phyloP scores from a whole-genome alignment of 129 eudicot genomes.

The Tagetes erecta region DNA sequence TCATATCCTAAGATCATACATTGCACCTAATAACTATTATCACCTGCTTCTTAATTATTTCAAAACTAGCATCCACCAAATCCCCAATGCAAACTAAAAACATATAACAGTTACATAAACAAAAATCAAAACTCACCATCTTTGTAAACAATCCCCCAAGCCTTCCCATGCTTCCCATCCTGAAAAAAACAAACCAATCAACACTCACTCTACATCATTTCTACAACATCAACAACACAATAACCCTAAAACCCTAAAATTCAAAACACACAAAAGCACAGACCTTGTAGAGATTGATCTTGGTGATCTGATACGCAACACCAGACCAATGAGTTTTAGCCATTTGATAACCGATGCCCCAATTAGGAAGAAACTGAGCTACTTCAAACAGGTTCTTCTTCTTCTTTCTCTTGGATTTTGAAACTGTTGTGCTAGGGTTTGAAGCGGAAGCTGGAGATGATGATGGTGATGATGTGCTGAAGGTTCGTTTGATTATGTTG shows the following conservation, averaged over 20 bases:
- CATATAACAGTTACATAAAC: neutral
- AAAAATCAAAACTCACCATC: conserved; percentile 52
- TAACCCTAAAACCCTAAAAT: neutral
- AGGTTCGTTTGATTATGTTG: conserved; percentile 16
- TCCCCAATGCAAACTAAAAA: conserved; percentile 8
- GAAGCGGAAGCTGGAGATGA: conserved; percentile 25
- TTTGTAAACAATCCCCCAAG: conserved; percentile 68
- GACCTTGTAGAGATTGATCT: conserved; percentile 90
- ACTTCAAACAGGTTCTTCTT: conserved; percentile 83
- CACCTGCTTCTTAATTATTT: neutral
- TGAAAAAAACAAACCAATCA: conserved; percentile 44
- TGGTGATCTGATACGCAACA: conserved; percentile 88
- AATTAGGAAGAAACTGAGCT: conserved; percentile 84
- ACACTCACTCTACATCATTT: neutral
- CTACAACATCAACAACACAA: neutral
- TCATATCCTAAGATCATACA: neutral
- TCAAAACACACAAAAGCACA: neutral
- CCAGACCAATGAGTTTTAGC: conserved; percentile 89
- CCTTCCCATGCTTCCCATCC: conserved; percentile 90
- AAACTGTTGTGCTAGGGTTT: conserved; percentile 30
- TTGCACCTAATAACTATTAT: neutral
- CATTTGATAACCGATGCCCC: conserved; percentile 98
- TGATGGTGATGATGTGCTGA: conserved; percentile 21
- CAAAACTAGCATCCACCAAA: neutral
- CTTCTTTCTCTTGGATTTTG: conserved; percentile 54